Conservation (phyloP, 345 rosid genomes). For the Acer negundo region DNA sequence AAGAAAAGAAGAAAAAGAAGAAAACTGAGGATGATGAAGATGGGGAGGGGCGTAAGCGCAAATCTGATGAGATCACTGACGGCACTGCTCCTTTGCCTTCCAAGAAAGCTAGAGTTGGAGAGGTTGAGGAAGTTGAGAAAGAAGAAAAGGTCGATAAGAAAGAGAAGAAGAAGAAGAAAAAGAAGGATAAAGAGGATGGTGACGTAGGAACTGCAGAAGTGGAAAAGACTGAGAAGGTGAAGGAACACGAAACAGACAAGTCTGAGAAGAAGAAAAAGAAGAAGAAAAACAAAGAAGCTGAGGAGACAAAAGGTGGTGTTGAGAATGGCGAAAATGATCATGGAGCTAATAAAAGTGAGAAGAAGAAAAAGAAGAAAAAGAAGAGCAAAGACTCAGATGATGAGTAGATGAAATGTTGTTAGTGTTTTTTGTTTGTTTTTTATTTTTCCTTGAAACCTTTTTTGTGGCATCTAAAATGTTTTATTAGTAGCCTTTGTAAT, state of each 20-base stretch:
- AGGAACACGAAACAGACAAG: constrained; percentile 47
- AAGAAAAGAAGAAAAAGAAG: constrained; percentile 38
- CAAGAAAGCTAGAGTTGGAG: constrained; percentile 60
- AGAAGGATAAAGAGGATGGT: constrained; percentile 47
- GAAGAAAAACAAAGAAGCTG: constrained; percentile 63
- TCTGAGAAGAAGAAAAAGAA: constrained; percentile 73
- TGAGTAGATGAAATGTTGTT: constrained; percentile 6
- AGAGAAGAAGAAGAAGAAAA: constrained; percentile 56
- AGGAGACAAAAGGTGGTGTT: constrained; percentile 31
- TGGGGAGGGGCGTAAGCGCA: constrained; percentile 56
- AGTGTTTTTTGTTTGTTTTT: not conserved
- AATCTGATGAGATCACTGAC: constrained; percentile 43
- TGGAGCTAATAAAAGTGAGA: constrained; percentile 57
- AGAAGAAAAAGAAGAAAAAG: constrained; percentile 72
- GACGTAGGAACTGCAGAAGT: constrained; percentile 29
- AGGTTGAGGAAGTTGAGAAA: constrained; percentile 26
- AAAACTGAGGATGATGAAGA: constrained; percentile 34
- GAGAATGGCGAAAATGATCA: constrained; percentile 42
- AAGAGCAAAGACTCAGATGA: constrained; percentile 49
- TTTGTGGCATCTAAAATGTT: not conserved
- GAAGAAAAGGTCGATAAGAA: constrained; percentile 44
- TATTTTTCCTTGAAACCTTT: not conserved
- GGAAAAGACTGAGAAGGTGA: constrained; percentile 46
- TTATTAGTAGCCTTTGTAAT: constrained; percentile 16
- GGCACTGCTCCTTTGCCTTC: constrained; percentile 45